Base-by-base conservation (phyloP, 495 filamentous ascomycete species). In the Talaromyces adpressus region DNA sequence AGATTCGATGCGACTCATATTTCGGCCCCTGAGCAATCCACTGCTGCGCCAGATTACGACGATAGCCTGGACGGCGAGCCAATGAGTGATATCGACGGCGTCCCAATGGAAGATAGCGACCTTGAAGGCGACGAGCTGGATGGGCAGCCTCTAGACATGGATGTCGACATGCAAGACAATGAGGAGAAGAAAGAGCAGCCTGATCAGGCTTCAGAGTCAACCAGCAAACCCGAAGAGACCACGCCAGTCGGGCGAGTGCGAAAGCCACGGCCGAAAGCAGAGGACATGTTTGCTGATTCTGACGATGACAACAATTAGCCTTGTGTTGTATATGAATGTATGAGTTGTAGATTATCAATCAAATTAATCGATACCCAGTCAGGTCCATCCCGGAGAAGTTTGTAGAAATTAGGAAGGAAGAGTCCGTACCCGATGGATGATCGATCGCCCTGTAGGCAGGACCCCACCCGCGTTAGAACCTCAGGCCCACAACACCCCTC, bases 241-340 rank as follows among this genome's bases (percentile, higher is more conserved):
- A 59, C 66, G 20, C 62, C 73, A 14, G 63, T 68, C 20, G 61
- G 70, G 16, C 66, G 64, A 23, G 62, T 63, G 57, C 75, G 77
- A 65, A 80, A 77, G 67, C 84, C 83, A 66, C 85, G 92, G 57
- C 90, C 91, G 71, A 91, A 86, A 65, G 93, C 93, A 4, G 91
- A 91, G 69, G 93, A 97, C 70, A 96, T 97, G 92, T 97, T 96
- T 84, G 93, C 90, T 16, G 89, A 84, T 68, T 86, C 82, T 1
- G 81, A 84, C 51, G 60, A 62, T 52, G 47, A 62, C 16, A 30
- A 25, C 22, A 25, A 14, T 14, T 29, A 27, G 22, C 52, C 12
- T 41, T 52, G 18, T 52, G 18, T 14, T 20, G 56, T 32, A 58
- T 9, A 36, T 58, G 22, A 29, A 11, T 29, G 7, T 9, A 22